Conservation (phyloP, 2,329 filamentous ascomycete genomes). For the Penicillium sp. region DNA sequence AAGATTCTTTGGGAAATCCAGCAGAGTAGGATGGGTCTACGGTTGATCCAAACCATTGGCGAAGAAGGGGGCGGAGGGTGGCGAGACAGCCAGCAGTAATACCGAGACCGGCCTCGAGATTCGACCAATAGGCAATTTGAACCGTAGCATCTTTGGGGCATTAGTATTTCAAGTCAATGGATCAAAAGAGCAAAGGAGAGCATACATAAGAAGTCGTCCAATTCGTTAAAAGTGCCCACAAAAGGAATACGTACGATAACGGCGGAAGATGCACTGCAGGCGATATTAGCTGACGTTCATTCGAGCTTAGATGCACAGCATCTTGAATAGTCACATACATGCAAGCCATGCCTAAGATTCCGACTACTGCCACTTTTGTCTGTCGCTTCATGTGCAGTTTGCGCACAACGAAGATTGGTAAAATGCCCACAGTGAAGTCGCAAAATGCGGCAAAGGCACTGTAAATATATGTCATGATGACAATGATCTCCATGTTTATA, state of each 20-base stretch:
- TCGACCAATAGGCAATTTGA: conserved; percentile 40
- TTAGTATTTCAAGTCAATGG: background rate
- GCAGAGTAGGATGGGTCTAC: conserved; percentile 17
- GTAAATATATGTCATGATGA: conserved; percentile 47
- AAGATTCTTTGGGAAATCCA: conserved; percentile 14
- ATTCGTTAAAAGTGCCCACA: conserved; percentile 33
- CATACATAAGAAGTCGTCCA: conserved; percentile 34
- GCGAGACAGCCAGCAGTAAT: conserved; percentile 47
- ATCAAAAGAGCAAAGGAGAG: background rate
- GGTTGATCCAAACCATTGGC: conserved; percentile 25
- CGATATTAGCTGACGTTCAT: background rate
- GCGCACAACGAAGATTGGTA: conserved; percentile 56
- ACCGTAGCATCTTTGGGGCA: conserved; percentile 35
- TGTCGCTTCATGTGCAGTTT: conserved; percentile 50
- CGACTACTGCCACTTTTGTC: conserved; percentile 51
- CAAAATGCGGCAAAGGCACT: conserved; percentile 48
- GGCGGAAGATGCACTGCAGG: conserved; percentile 31
- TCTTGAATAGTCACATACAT: conserved; percentile 22
- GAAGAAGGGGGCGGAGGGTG: conserved; percentile 47
- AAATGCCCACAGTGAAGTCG: conserved; percentile 53
- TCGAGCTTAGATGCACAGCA: background rate
- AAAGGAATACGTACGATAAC: conserved; percentile 46
- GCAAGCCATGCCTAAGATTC: conserved; percentile 54
- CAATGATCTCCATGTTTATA: background rate
- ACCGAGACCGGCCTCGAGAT: conserved; percentile 29